phyloP scores from a whole-genome alignment of 176 grass and related monocot genomes.

The Aegilops speltoides region DNA sequence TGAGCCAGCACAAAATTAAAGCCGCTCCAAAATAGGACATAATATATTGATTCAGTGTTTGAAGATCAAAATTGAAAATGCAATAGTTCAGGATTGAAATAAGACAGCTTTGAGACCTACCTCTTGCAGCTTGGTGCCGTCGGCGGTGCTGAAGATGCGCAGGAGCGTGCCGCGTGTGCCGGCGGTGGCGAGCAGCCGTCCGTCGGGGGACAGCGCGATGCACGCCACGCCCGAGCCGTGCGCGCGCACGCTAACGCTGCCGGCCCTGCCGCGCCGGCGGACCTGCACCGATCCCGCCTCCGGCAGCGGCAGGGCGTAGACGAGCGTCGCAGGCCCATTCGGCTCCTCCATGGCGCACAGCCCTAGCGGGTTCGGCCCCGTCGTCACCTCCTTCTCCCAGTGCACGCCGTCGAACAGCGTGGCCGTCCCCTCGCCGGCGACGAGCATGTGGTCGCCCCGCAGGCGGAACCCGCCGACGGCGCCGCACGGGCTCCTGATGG shows the following conservation, averaged over 20 bases:
- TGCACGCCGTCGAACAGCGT: constrained; percentile 13
- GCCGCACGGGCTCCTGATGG: neutral
- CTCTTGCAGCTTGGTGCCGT: constrained; percentile 62
- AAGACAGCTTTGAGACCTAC: neutral
- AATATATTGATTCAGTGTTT: too few relatives aligned
- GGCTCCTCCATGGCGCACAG: constrained; percentile 57
- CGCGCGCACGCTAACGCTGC: constrained; percentile 40
- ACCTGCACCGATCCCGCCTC: constrained; percentile 53
- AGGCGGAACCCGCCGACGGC: constrained; percentile 50
- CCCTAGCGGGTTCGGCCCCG: constrained; percentile 59
- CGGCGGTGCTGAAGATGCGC: constrained; percentile 52
- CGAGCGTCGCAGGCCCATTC: neutral
- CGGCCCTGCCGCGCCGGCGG: neutral
- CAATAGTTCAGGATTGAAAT: neutral
- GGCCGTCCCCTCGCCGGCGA: constrained; percentile 47
- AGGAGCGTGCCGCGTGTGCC: constrained; percentile 68
- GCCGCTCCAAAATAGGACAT: too few relatives aligned
- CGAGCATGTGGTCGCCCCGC: constrained; percentile 35
- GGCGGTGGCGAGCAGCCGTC: constrained; percentile 67
- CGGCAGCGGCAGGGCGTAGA: constrained; percentile 49
- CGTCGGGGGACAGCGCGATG: constrained; percentile 65
- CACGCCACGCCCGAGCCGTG: constrained; percentile 48
- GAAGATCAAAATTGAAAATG: neutral
- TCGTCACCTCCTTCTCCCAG: constrained; percentile 50
- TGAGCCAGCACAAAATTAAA: too few relatives aligned